Conservation (phyloP, 2,329 filamentous ascomycete genomes). For the Microcyclosporella mali region DNA sequence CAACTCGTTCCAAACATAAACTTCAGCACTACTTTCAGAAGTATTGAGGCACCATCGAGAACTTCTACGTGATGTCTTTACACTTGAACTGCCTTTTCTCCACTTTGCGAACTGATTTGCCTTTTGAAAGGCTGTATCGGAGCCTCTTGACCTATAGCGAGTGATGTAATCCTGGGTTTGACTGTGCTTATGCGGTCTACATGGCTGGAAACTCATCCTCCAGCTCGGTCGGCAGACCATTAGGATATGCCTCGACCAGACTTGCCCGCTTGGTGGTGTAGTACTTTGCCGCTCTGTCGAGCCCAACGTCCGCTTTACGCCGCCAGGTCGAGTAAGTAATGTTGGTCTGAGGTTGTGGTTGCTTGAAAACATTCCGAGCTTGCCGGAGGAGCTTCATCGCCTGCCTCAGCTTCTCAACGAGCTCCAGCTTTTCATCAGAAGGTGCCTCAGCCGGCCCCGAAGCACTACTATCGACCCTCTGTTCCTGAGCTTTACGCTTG, state of each 20-base stretch:
- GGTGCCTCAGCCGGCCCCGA: no score
- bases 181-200: no score
- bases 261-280: constrained; percentile 16
- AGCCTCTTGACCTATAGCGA: no score
- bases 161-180: no score
- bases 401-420: neutral
- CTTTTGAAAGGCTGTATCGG: no score
- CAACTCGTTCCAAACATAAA: no score
- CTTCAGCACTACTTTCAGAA: no score
- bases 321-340: constrained; percentile 9
- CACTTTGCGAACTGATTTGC: no score
- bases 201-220: constrained; percentile 1
- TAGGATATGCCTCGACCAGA: constrained; percentile 4
- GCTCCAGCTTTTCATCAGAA: no score
- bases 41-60: no score
- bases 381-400: neutral
- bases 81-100: no score
- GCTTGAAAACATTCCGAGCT: constrained; percentile 7
- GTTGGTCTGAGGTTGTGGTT: constrained; percentile 6
- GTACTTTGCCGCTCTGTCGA: constrained; percentile 13
- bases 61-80: no score
- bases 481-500: neutral
- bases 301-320: constrained; percentile 7
- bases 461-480: neutral
- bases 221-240: constrained; percentile 5